Base-by-base conservation (phyloP, 2,329 filamentous ascomycete genomes). In the Diplodia intermedia region DNA sequence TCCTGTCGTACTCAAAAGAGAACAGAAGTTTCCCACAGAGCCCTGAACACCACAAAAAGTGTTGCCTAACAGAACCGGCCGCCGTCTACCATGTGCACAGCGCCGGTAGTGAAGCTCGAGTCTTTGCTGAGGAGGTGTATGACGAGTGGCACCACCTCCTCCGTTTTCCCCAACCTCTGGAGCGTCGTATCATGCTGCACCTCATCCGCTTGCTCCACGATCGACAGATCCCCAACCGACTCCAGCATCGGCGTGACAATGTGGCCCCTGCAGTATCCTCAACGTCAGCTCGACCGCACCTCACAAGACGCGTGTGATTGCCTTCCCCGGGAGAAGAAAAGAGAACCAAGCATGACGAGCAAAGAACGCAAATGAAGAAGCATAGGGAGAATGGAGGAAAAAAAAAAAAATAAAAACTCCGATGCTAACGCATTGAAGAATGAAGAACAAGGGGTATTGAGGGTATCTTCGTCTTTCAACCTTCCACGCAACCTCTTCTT, bases 81-180 rank as follows among this genome's bases (percentile, higher is more conserved):
- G 2, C 83, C 83, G 73, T 85, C 83, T 29, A 85, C 80, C 65
- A 75, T 79, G 57, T 82, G 77, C 11, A 81, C 77, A 12, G 79
- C 75, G 0, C 83, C 83, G 2, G 83, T 85, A 0, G 83, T 81
- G 72, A 80, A 85, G 2, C 79, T 81, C 1, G 79, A 74, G 8
- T 81, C 80, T 68, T 82, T 79, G 55, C 82, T 82, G 20, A 85
- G 73, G 69, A 85, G 70, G 52, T 83, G 85, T 20, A 82, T 77
- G 29, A 84, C 79, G 0, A 83, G 75, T 18, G 80, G 78, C 15
- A 82, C 83, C 0, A 79, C 73, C 68, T 81, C 80, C 33, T 74
- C 74, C 55, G 75, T 70, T n/a, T 74, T 60, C 29, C 71, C 77
- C 26, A 69, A 67, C 31, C 76, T 66, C 18, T 71, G 71, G 49